These are phyloP conservation scores for Grosmannia clavigera DNA, from an alignment of 2,329 filamentous ascomycete genomes.

Conservation along the genomic window DNA sequence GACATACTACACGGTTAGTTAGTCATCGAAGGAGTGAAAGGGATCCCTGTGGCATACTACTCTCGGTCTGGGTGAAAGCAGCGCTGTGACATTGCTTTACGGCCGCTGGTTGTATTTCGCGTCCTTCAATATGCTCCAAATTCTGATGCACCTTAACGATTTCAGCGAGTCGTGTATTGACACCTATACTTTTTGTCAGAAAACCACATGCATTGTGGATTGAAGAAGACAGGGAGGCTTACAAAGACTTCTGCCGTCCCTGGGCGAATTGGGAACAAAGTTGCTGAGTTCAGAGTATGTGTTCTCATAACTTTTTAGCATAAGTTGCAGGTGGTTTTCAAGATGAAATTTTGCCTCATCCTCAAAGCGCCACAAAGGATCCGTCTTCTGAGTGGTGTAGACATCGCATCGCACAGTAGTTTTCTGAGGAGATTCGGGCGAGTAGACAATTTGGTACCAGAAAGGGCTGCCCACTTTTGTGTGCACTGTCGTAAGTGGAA, in stretches of 20 bases:
- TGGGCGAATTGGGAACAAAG: background rate
- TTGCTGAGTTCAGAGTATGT: background rate
- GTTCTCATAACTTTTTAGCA: background rate
- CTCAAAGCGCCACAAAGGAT: background rate
- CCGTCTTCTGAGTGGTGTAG: background rate
- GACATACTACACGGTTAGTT: background rate
- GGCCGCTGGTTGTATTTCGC: background rate
- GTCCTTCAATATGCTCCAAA: background rate
- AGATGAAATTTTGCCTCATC: background rate
- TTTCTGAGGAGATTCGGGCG: background rate
- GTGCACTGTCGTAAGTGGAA: background rate
- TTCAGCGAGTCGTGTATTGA: background rate
- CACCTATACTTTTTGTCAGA: background rate
- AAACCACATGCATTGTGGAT: background rate
- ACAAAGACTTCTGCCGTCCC: background rate
- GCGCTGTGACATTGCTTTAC: background rate
- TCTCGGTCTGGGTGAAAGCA: conserved; percentile 1
- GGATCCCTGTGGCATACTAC: background rate
- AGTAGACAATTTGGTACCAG: conserved; percentile 1
- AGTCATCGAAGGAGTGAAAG: background rate
- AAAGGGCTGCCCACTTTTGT: background rate
- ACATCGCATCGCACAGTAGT: conserved; percentile 2
- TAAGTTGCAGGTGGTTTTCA: background rate
- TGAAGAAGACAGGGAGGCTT: background rate
- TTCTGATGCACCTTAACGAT: background rate